Evolutionary conservation across 768 basidiomycete genomes (phyloP).

Genomic region (Mycena galericulata): DNA sequence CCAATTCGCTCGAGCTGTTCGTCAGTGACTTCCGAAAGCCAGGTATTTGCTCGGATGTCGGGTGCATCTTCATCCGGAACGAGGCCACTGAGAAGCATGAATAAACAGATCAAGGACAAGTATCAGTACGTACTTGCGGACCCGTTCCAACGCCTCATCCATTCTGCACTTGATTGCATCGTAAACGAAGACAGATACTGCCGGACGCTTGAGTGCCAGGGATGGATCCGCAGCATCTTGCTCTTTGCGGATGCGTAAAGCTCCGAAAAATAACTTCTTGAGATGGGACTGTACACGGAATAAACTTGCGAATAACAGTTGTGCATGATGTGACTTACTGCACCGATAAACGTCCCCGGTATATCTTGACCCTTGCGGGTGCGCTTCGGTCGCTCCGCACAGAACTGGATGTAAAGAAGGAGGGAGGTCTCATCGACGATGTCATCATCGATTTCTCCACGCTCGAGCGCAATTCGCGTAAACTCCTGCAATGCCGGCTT

Average conservation of each 20-base stretch:
- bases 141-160: conserved; percentile 34
- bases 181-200: conserved; percentile 33
- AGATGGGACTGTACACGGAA: conserved; percentile 28
- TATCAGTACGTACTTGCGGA: neutral
- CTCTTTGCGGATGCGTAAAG: conserved; percentile 33
- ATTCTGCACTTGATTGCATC: conserved; percentile 37
- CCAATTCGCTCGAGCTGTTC: conserved; percentile 28
- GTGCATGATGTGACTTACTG: conserved; percentile 17
- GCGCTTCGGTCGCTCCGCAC: conserved; percentile 29
- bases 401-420: conserved; percentile 31
- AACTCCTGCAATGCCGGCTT: neutral
- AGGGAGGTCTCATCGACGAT: conserved; percentile 39
- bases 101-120: neutral
- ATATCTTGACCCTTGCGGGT: conserved; percentile 32
- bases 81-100: conserved; percentile 30
- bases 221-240: conserved; percentile 32
- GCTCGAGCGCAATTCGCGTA: no score
- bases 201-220: conserved; percentile 22
- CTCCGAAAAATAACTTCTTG: conserved; percentile 37
- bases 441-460: conserved; percentile 18
- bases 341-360: conserved; percentile 36
- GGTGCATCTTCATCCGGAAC: conserved; percentile 39
- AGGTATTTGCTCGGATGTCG: conserved; percentile 42
- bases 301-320: neutral
- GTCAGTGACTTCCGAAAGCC: conserved; percentile 29